These are phyloP conservation scores for Solanum commersonii DNA, from an alignment of 257 asterid species.

Conservation along the genomic window DNA sequence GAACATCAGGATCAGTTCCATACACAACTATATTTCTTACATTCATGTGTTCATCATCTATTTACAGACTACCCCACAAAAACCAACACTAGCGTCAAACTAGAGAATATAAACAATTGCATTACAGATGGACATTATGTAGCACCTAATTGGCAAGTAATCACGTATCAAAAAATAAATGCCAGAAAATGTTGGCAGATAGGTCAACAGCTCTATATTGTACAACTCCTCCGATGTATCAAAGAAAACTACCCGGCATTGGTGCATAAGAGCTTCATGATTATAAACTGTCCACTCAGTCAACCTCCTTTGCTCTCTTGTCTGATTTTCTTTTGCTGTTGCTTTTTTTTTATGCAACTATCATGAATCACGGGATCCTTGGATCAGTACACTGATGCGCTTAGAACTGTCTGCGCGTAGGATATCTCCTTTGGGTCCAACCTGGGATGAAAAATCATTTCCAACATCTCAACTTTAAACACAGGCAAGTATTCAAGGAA, in stretches of 20 bases:
- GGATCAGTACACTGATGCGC: slow-evolving; percentile 56
- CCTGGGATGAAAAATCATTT: slow-evolving; percentile 50
- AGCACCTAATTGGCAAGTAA: not conserved
- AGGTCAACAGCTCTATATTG: not conserved
- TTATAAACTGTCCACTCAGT: slow-evolving; percentile 13
- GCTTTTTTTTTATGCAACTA: slow-evolving; percentile 23
- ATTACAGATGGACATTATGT: not conserved
- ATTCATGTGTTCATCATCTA: not conserved
- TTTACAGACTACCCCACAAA: not conserved
- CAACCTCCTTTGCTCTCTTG: slow-evolving; percentile 53
- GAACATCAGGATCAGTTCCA: not conserved
- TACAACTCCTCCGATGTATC: not conserved
- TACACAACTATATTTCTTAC: not conserved
- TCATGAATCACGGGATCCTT: slow-evolving; percentile 54
- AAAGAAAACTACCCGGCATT: not conserved
- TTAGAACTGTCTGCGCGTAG: slow-evolving; percentile 61
- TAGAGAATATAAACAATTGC: not conserved
- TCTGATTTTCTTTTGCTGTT: slow-evolving; percentile 25
- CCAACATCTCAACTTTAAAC: slow-evolving; percentile 28
- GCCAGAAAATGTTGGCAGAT: not conserved
- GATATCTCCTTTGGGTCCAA: slow-evolving; percentile 59
- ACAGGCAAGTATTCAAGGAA: slow-evolving; percentile 13
- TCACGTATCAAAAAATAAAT: not conserved
- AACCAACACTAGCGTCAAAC: not conserved
- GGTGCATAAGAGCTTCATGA: not conserved